Conservation (phyloP, 1,284 basidiomycete genomes). For the Peniophora sp. region DNA sequence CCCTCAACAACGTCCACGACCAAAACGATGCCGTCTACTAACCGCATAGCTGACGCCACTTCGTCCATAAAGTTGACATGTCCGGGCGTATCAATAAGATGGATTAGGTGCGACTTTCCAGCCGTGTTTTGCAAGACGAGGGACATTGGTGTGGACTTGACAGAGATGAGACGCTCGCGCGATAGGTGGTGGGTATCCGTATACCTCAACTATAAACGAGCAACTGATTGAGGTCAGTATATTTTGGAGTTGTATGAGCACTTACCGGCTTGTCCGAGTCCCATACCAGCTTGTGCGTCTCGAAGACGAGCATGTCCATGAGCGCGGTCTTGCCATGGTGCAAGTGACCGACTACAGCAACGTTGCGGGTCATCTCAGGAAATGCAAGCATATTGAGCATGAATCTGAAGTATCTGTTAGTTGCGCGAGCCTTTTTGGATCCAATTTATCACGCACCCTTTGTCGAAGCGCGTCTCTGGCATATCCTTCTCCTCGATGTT, state of each 20-base stretch:
- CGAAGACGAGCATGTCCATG: conserved; percentile 94
- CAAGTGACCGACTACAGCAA: conserved; percentile 90
- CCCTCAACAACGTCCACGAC: conserved; percentile 97
- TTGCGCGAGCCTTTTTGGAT: conserved; percentile 4
- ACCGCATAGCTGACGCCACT: conserved; percentile 79
- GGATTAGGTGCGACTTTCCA: conserved; percentile 90
- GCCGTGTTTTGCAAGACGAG: conserved; percentile 81
- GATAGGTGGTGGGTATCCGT: conserved; percentile 94
- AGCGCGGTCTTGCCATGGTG: conserved; percentile 98
- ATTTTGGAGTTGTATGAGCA: conserved; percentile 14
- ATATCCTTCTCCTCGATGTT: conserved; percentile 88
- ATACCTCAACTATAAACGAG: conserved; percentile 62
- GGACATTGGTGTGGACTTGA: conserved; percentile 97
- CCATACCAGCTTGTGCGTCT: conserved; percentile 94
- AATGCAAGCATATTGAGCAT: conserved; percentile 87
- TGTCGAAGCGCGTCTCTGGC: conserved; percentile 90
- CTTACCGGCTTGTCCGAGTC: conserved; percentile 81
- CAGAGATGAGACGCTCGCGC: conserved; percentile 84
- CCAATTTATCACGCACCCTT: conserved; percentile 53
- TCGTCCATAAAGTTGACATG: conserved; percentile 99
- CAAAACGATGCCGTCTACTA: conserved; percentile 90
- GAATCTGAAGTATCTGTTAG: conserved; percentile 83
- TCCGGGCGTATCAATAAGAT: conserved; percentile 95
- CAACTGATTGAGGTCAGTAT: conserved; percentile 1
- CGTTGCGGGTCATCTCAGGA: conserved; percentile 93